Evolutionary conservation across 225 moss, liverwort and hornwort species (phyloP), one percentile per base, ranked within the genome.

Genomic region (Bryum argenteum): DNA sequence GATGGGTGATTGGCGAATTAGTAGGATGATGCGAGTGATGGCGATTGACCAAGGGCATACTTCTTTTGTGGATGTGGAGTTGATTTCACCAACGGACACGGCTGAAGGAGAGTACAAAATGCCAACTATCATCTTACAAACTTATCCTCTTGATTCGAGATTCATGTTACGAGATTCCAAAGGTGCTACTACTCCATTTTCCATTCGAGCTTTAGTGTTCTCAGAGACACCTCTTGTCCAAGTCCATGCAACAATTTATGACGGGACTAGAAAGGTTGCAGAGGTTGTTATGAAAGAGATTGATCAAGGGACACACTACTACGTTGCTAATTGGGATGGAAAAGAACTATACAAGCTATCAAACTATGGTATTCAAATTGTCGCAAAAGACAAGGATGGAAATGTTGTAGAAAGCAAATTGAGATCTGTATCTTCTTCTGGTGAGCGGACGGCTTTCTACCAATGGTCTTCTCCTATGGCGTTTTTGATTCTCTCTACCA

Each of bases 1-100:
- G 78, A 97, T 94, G 94, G 97, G 97, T 10, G 97, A 97, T 56
- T 97, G 97, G 97, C 94, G 97, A 8, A 57, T 47, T 11, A 90
- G 83, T 65, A 78, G 97, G 50, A 88, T 97, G 83, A 91, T 97
- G 83, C 97, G 97, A 48, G 50, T 97, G 20, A 71, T 97, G 73
- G 94, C 90, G 37, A 71, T 89, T 28, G 97, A 97, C 75, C 83
- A 92, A 8, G 90, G 88, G 6, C 88, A 86, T 17, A 86, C 93
- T 21, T 94, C 97, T 1, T 97, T 97, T 52, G 79, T 90, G 53
- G 97, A 97, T 57, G 71, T 92, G 58, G 89, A 92, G 77, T 73
- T 94, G 57, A 26, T 79, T 24, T 55, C 77, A 39, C 71, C 79
- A 67, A 48, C 76, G 48, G 76, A 83, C 77, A 50, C 79, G 67